Percentiles rank a stretch among this genome's conserved stretches.
Conservation (phyloP, 2,329 filamentous ascomycete genomes). For the Teratosphaeria pseudoeucalypti region DNA sequence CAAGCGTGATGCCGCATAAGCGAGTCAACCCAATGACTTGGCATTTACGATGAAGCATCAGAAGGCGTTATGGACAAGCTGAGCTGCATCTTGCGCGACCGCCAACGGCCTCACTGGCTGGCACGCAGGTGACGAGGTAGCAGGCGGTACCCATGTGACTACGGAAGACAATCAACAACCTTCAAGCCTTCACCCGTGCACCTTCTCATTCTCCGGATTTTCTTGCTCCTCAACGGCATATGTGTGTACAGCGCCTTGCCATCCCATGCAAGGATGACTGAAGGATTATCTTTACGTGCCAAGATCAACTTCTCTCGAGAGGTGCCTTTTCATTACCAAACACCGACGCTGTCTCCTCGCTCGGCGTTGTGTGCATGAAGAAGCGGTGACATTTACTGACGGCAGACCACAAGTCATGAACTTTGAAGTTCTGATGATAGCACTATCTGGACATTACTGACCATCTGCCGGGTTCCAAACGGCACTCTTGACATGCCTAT, state of each 20-base stretch:
- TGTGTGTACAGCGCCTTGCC: slow-evolving; percentile 61
- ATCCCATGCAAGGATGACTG: slow-evolving; percentile 52
- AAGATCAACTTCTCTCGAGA: slow-evolving; percentile 37
- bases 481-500: not conserved
- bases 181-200: not conserved
- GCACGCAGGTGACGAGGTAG: not conserved
- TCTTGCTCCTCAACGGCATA: slow-evolving; percentile 39
- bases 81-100: not conserved
- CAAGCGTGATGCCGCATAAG: slow-evolving; percentile 79
- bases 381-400: slow-evolving; percentile 42
- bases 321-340: slow-evolving; percentile 53
- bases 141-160: not conserved
- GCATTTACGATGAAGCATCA: slow-evolving; percentile 1
- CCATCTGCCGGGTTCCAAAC: not conserved
- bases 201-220: slow-evolving; percentile 1
- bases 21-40: slow-evolving; percentile 8
- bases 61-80: not conserved
- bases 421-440: not conserved
- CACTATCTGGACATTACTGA: not conserved
- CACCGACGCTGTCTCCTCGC: slow-evolving; percentile 41
- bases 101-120: not conserved
- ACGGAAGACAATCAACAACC: not conserved
- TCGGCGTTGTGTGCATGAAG: slow-evolving; percentile 54
- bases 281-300: slow-evolving; percentile 55
- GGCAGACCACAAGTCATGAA: not conserved